Evolutionary conservation across 2,329 filamentous ascomycete genomes (phyloP).

Genomic region (Nakataea oryzae): DNA sequence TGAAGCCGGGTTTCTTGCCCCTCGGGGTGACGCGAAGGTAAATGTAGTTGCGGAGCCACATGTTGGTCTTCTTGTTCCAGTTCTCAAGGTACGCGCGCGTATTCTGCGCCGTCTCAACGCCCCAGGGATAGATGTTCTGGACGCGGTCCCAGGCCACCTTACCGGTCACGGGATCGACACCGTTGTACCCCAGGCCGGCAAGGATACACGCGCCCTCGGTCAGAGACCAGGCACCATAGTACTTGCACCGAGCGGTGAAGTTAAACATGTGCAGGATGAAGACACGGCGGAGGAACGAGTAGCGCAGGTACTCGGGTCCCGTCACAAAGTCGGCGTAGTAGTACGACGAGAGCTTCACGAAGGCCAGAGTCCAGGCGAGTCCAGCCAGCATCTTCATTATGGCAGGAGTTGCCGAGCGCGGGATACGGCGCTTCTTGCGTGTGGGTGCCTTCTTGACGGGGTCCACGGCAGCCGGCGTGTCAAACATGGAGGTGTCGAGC

Average conservation of each 20-base stretch:
- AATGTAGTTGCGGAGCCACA: slow-evolving; percentile 92
- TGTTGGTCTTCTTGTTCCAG: slow-evolving; percentile 99
- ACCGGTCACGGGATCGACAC: slow-evolving; percentile 73
- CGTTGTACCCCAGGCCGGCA: slow-evolving; percentile 87
- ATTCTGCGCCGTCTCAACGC: slow-evolving; percentile 85
- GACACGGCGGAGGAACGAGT: slow-evolving; percentile 61
- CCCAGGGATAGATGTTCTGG: slow-evolving; percentile 78
- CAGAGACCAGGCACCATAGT: slow-evolving; percentile 91
- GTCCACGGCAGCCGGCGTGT: slow-evolving; percentile 70
- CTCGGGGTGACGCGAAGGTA: slow-evolving; percentile 91
- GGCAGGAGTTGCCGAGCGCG: slow-evolving; percentile 79
- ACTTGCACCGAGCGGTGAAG: slow-evolving; percentile 76
- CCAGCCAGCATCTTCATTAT: slow-evolving; percentile 64
- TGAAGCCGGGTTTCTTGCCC: slow-evolving; percentile 92
- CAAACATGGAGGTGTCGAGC: slow-evolving; percentile 92
- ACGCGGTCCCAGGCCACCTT: slow-evolving; percentile 84
- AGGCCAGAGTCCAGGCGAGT: slow-evolving; percentile 68
- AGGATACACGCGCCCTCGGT: slow-evolving; percentile 93
- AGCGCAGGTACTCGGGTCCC: slow-evolving; percentile 53
- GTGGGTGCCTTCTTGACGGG: slow-evolving; percentile 77
- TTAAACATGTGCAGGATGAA: slow-evolving; percentile 78
- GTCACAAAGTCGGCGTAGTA: slow-evolving; percentile 58
- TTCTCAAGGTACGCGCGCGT: slow-evolving; percentile 81
- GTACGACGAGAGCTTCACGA: slow-evolving; percentile 59
- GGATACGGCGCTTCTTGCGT: slow-evolving; percentile 83